These are phyloP conservation scores for Litsea cubeba DNA, from an alignment of 164 flowering plant genomes.

Conservation along the genomic window DNA sequence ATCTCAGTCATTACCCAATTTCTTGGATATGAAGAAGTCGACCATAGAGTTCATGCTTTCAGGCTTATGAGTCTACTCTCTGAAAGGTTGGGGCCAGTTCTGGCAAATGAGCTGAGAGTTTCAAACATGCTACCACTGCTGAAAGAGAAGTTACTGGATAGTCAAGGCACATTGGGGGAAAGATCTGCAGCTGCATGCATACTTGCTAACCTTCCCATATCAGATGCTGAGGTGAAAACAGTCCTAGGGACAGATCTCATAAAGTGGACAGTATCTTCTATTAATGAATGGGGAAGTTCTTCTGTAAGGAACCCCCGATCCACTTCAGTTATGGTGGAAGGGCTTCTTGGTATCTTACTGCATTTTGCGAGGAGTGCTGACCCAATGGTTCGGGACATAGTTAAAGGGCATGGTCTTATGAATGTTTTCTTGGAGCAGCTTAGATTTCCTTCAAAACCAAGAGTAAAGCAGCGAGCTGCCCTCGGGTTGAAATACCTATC, in stretches of 20 bases:
- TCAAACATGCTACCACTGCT: constrained; percentile 30
- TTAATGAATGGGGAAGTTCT: constrained; percentile 23
- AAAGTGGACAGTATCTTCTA: constrained; percentile 31
- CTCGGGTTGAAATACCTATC: constrained; percentile 53
- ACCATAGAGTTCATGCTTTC: constrained; percentile 35
- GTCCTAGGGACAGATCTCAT: constrained; percentile 35
- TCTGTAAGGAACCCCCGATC: constrained; percentile 22
- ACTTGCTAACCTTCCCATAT: constrained; percentile 48
- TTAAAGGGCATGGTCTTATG: constrained; percentile 37
- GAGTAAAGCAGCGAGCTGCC: constrained; percentile 41
- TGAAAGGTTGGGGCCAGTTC: constrained; percentile 33
- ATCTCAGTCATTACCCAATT: constrained; percentile 27
- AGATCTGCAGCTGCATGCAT: constrained; percentile 49
- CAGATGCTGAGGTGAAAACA: constrained; percentile 42
- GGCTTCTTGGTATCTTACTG: constrained; percentile 52
- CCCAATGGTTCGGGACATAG: constrained; percentile 20
- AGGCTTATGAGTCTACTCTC: constrained; percentile 43
- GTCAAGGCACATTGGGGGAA: constrained; percentile 28
- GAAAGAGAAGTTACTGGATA: constrained; percentile 34
- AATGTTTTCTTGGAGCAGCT: constrained; percentile 34
- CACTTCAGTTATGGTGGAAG: constrained; percentile 37
- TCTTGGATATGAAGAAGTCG: constrained; percentile 41
- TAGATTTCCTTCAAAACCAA: constrained; percentile 27
- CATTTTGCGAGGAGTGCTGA: constrained; percentile 39
- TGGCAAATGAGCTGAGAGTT: constrained; percentile 31